Evolutionary conservation across 192 early-diverging fungal genomes (phyloP).

Genomic region (Chytriomyces hyalinus): DNA sequence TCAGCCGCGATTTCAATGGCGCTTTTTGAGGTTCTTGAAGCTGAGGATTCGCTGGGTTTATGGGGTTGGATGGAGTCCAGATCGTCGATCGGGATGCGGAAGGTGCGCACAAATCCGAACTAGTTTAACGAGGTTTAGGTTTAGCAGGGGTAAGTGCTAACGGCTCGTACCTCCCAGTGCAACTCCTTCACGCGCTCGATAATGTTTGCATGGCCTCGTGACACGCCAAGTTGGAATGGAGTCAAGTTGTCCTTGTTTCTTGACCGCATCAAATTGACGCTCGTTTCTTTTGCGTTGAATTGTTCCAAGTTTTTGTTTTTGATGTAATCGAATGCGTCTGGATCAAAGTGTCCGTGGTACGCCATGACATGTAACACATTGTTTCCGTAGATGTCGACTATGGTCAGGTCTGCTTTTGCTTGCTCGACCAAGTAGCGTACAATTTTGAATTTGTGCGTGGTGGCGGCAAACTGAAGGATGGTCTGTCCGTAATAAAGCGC

Average conservation of each 20-base stretch:
- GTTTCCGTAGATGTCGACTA: constrained; percentile 38
- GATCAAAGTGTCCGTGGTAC: constrained; percentile 30
- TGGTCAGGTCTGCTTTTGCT: constrained; percentile 16
- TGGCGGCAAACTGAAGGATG: constrained; percentile 30
- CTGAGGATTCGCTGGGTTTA: background rate
- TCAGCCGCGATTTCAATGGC: constrained; percentile 33
- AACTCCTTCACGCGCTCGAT: constrained; percentile 29
- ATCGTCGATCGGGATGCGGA: constrained; percentile 19
- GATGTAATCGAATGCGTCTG: constrained; percentile 14
- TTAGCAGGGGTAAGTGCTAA: background rate
- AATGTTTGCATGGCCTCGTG: constrained; percentile 5
- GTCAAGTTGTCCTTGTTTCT: constrained; percentile 35
- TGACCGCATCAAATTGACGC: constrained; percentile 9
- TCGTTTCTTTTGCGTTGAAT: background rate
- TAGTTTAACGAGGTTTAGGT: background rate
- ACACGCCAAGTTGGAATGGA: constrained; percentile 30
- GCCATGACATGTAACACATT: constrained; percentile 43
- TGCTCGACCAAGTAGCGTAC: constrained; percentile 38
- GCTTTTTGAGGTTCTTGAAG: constrained; percentile 9
- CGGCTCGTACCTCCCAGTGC: constrained; percentile 22
- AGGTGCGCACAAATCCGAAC: constrained; percentile 27
- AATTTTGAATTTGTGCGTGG: constrained; percentile 28
- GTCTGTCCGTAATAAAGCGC: constrained; percentile 25
- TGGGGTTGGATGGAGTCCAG: constrained; percentile 25
- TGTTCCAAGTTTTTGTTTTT: constrained; percentile 6